Conservation (phyloP, 352 stramenopile genomes). For the Pythium volutum region DNA sequence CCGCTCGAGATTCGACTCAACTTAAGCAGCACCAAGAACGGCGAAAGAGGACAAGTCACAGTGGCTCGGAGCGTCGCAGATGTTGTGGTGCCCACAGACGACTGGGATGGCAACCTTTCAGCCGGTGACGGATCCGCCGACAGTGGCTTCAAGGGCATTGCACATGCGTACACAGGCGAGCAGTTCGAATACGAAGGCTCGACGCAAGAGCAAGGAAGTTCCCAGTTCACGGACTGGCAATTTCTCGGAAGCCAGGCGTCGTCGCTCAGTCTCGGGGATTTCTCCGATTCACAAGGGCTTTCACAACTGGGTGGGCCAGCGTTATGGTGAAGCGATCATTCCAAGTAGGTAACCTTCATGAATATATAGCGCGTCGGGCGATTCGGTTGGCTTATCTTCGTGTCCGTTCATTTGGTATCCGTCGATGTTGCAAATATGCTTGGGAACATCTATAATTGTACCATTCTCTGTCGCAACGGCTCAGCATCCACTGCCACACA, state of each 20-base stretch:
- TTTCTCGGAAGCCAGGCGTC: slow-evolving; percentile 38
- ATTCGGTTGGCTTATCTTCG: not conserved
- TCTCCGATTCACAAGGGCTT: slow-evolving; percentile 47
- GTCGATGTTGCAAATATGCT: not conserved
- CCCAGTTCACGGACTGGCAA: slow-evolving; percentile 27
- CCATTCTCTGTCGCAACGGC: not conserved
- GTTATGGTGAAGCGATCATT: slow-evolving; percentile 11
- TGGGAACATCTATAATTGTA: not conserved
- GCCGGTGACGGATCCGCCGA: not conserved
- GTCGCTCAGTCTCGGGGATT: slow-evolving; percentile 35
- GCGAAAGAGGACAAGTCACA: slow-evolving; percentile 3
- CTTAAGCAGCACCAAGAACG: slow-evolving; percentile 4
- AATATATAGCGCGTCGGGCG: not conserved
- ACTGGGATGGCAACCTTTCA: not conserved
- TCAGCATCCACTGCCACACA: not conserved
- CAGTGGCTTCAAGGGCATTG: not conserved
- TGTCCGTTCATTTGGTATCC: too few species aligned
- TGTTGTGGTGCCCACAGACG: slow-evolving; percentile 6
- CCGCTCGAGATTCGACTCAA: slow-evolving; percentile 55
- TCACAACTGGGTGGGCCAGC: slow-evolving; percentile 44
- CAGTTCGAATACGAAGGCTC: not conserved
- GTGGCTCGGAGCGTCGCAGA: slow-evolving; percentile 38
- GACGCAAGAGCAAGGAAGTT: slow-evolving; percentile 5
- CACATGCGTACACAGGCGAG: not conserved
- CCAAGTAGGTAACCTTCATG: not conserved